Conservation (phyloP, 1,284 basidiomycete genomes). For the Apiotrichum sp. region DNA sequence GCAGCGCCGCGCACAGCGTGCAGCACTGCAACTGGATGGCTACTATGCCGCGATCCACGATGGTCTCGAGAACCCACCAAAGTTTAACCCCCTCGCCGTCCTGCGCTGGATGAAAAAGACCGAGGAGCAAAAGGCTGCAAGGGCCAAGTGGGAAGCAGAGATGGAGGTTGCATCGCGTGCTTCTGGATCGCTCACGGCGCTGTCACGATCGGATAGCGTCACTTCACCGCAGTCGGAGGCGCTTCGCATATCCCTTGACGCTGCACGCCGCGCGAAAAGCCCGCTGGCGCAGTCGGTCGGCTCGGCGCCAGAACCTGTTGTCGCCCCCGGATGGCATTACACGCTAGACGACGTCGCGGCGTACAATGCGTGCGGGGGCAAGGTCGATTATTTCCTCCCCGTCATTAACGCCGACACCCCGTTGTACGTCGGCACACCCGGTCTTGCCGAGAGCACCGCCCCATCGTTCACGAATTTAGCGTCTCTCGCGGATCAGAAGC, state of each 20-base stretch:
- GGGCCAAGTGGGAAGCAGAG: slow-evolving; percentile 26
- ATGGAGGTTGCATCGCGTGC: slow-evolving; percentile 3
- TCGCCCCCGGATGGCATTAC: slow-evolving; percentile 29
- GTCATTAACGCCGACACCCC: too few species aligned
- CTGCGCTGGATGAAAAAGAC: slow-evolving; percentile 32
- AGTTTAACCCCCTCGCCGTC: slow-evolving; percentile 37
- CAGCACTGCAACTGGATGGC: slow-evolving; percentile 37
- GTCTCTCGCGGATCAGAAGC: not conserved
- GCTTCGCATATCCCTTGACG: not conserved
- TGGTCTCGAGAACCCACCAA: slow-evolving; percentile 35
- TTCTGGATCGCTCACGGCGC: not conserved
- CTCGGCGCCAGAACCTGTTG: not conserved
- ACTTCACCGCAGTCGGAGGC: slow-evolving; percentile 8
- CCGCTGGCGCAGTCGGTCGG: not conserved
- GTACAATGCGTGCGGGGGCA: slow-evolving; percentile 31
- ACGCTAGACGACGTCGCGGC: slow-evolving; percentile 31
- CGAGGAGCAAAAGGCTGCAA: slow-evolving; percentile 29
- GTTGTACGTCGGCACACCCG: not conserved
- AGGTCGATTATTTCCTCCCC: slow-evolving; percentile 41
- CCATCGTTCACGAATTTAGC: not conserved
- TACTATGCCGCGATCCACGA: slow-evolving; percentile 41
- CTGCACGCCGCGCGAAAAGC: not conserved
- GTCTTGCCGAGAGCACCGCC: not conserved
- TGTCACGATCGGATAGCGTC: slow-evolving; percentile 10
- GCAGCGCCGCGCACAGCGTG: slow-evolving; percentile 32